Base-by-base conservation (phyloP, 2,329 filamentous ascomycete genomes). In the Pseudogymnoascus pannorum region DNA sequence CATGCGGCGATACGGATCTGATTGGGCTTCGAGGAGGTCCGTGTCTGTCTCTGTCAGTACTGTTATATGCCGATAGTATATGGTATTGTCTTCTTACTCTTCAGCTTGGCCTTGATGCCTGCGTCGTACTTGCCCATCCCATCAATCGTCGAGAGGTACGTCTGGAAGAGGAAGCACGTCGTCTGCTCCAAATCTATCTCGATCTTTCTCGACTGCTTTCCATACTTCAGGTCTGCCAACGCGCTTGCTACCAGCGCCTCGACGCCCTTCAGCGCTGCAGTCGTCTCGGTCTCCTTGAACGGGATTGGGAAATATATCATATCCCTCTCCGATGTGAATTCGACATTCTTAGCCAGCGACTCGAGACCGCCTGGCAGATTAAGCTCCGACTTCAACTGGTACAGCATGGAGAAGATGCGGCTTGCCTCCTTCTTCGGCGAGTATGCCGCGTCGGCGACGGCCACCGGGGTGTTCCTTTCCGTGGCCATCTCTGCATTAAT, bases 1-100 rank as follows among this genome's bases (percentile, higher is more conserved):
- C 72, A 91, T 79, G 64, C 88, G 84, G 8, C 88, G 82, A 69
- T 91, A 91, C 5, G 83, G 76, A 64, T 85, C 83, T 2, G 87
- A 89, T 70, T 91, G 88, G 1, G 88, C 88, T 64, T 81, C 76
- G 4, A 89, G 75, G 20, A 91, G 73, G 72, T 91, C 88, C 68
- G 87, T 91, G 67, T 90, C 87, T 90, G 62, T n/a, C n/a, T n/a
- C n/a, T n/a, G n/a, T n/a, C n/a, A n/a, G n/a, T n/a, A n/a, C n/a
- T n/a, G n/a, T n/a, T n/a, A n/a, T n/a, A n/a, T n/a, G n/a, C n/a
- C n/a, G n/a, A n/a, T n/a, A n/a, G n/a, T n/a, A n/a, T n/a, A n/a
- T n/a, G n/a, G n/a, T n/a, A n/a, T n/a, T n/a, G n/a, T n/a, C n/a
- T n/a, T n/a, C n/a, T n/a, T 26, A 74, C 76, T 69, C 69, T 77